Base-by-base conservation (phyloP, 192 early-diverging fungal species). In the Backusella psychrophila region DNA sequence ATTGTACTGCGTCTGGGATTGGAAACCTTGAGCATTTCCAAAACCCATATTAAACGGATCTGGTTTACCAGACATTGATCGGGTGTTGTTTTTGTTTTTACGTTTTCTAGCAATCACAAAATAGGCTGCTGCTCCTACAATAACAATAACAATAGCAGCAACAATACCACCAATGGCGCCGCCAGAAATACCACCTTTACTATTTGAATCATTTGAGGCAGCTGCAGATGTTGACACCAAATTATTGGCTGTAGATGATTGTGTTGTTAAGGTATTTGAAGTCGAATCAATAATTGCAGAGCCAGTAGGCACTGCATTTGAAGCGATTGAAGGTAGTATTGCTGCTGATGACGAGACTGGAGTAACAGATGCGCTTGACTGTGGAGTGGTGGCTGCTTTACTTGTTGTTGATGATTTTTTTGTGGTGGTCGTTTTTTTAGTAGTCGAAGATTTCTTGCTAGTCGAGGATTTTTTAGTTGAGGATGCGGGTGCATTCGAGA, bases 31-130 rank as follows among this genome's bases (percentile, higher is more conserved):
- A 17, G 75, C 66, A 67, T 73, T 77, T 8, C 76, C 80, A 44
- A 77, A 81, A 4, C 80, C 80, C 80, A 81, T 81, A 36, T 76
- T 78, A 46, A 81, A 81, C 11, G 80, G 80, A 71, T 81, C 80
- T 31, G 44, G 69, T 17, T 78, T 72, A 33, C 26, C 33, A 41
- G 53, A 33, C 12, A n/a, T 26, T 7, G 31, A 59, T 12, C 34
- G 41, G 31, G 23, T 31, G 1, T 15, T 26, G 23, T 39, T 31
- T 23, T 31, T 41, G 9, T 67, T 42, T 15, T 66, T 76, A 29
- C 71, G 71, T 36, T 78, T 81, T 31, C 69, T 41, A n/a, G 72
- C 53, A 52, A 78, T 42, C 4, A 81, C 52, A 29, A 78, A 74
- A 72, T 76, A 76, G 17, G 77, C 77, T 15, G 53, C 74, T 9